These are phyloP conservation scores for Thozetella sp. DNA, from an alignment of 495 filamentous ascomycete genomes.

Conservation along the genomic window DNA sequence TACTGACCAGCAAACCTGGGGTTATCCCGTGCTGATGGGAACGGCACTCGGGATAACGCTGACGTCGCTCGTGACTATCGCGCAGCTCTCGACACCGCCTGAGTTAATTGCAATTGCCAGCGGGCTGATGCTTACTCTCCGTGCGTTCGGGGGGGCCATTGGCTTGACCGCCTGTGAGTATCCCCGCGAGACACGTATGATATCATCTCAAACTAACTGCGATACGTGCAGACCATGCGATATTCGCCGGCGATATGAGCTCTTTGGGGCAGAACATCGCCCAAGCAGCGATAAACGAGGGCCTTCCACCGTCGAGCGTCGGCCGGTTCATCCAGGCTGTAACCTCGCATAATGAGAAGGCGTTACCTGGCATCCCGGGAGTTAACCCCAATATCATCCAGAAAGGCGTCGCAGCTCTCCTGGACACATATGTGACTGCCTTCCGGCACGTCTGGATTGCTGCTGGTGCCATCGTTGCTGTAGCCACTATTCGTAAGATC, in stretches of 20 bases:
- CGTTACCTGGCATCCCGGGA: conserved; percentile 13
- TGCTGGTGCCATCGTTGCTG: conserved; percentile 19
- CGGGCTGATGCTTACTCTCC: conserved; percentile 27
- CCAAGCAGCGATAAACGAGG: conserved; percentile 15
- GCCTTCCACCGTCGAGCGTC: conserved; percentile 13
- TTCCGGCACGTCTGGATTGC: conserved; percentile 31
- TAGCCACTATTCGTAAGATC: conserved; percentile 21
- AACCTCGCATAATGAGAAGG: conserved; percentile 10
- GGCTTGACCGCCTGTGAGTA: conserved; percentile 26
- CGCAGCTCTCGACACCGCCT: conserved; percentile 32
- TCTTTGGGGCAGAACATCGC: conserved; percentile 19
- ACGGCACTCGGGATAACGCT: conserved; percentile 24
- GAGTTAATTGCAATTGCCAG: conserved; percentile 30
- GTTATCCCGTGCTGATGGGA: conserved; percentile 30
- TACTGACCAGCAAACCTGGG: conserved; percentile 20
- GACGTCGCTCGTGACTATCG: conserved; percentile 26
- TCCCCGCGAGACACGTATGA: background rate
- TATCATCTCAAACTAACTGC: too few species aligned
- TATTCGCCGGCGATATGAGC: conserved; percentile 14
- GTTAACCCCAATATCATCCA: conserved; percentile 18
- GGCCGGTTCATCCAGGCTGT: conserved; percentile 20
- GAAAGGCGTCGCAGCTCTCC: conserved; percentile 14
- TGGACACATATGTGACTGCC: conserved; percentile 17
- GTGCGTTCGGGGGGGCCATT: conserved; percentile 29
- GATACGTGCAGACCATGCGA: conserved; percentile 24